Percentiles rank a stretch among this genome's conserved stretches.
phyloP scores from a whole-genome alignment of 768 basidiomycete genomes.

The Mycena maculata region DNA sequence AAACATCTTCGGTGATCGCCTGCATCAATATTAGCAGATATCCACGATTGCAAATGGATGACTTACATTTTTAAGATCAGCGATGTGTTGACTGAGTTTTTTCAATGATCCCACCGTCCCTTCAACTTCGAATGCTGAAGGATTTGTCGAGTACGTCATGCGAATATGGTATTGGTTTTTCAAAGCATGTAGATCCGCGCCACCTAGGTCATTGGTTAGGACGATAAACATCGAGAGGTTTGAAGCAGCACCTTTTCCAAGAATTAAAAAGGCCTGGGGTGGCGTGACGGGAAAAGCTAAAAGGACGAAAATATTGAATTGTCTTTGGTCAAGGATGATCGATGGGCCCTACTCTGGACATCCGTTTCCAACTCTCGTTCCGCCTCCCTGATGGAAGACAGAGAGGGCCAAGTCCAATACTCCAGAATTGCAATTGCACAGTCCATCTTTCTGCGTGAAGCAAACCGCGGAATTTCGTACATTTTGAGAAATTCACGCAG shows the following conservation, averaged over 20 bases:
- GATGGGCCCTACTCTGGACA: constrained; percentile 58
- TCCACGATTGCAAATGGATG: not conserved
- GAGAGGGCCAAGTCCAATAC: constrained; percentile 77
- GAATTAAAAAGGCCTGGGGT: constrained; percentile 73
- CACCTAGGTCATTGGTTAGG: constrained; percentile 59
- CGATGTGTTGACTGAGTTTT: constrained; percentile 59
- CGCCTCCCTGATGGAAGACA: constrained; percentile 62
- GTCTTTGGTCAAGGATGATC: constrained; percentile 5
- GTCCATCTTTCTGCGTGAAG: constrained; percentile 51
- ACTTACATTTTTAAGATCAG: constrained; percentile 61
- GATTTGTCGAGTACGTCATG: constrained; percentile 65
- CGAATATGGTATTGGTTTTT: constrained; percentile 72
- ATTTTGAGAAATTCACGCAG: constrained; percentile 64
- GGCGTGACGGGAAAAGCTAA: constrained; percentile 69
- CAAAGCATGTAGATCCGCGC: constrained; percentile 67
- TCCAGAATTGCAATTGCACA: constrained; percentile 68
- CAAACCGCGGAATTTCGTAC: constrained; percentile 55
- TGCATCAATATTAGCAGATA: constrained; percentile 36
- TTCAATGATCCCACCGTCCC: constrained; percentile 67
- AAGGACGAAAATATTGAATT: constrained; percentile 2
- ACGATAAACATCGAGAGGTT: not conserved
- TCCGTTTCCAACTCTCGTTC: constrained; percentile 62
- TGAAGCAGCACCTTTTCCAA: constrained; percentile 69
- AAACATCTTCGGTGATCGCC: constrained; percentile 52
- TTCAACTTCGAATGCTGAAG: constrained; percentile 69